Base-by-base conservation (phyloP, 306 rosid genomes). In the Vigna trinervia region DNA sequence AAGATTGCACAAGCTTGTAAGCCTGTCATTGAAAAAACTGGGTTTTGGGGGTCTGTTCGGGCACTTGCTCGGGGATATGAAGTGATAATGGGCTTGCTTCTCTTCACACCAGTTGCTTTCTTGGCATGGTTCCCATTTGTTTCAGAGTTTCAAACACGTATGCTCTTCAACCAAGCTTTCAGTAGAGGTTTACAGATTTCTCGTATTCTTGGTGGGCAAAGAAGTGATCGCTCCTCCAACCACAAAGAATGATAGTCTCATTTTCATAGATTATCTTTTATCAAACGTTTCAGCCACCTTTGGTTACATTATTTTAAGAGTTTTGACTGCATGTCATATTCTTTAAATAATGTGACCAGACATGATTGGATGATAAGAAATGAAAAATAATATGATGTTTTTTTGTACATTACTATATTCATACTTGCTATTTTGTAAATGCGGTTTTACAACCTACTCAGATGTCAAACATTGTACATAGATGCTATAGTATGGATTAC, bases 71-170 rank as follows among this genome's bases (percentile, higher is more conserved):
- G 98, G 4, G 96, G 90, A 43, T 95, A 92, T 20, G 97, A 95
- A 78, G 57, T 92, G 17, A 61, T 92, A 62, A 92, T 95, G 90
- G 98, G 97, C 2, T 52, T 92, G 90, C 91, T 95, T 77, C 89
- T 95, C 66, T 92, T 90, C 86, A 88, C 92, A 3, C 98, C 98
- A 15, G 91, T 95, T 32, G 98, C 98, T 34, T 89, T 90, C 90
- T 85, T 95, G 88, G 97, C 98, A 13, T 95, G 98, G 98, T 95
- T 95, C 62, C 97, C 98, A 22, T 92, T 92, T 70, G 98, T 95
- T 72, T 95, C 98, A 0, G 98, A 95, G 77, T 95, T 95, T 75
- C 98, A 95, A 77, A 90, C 98, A 0, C 77, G 98, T 80, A 95
- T 95, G 97, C 85, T 95, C 32, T 95, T 95, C 93, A 95, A 95